These are phyloP conservation scores for Dendrocalamus latiflorus DNA, from an alignment of 202 grass and related monocot species.

Conservation along the genomic window DNA sequence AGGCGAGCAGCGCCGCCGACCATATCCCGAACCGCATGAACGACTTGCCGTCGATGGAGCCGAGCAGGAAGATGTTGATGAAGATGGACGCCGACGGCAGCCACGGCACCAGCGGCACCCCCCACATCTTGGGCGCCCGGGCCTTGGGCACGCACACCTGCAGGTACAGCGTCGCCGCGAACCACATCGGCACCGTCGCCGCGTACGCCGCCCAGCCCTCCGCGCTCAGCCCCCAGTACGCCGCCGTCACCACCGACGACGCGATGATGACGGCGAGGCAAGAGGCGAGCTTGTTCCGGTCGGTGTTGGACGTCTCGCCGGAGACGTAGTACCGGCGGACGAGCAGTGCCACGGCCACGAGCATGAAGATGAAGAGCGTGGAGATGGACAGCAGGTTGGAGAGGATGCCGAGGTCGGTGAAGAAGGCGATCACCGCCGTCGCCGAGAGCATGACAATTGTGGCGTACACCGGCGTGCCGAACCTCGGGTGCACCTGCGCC, in stretches of 20 bases:
- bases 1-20: conserved; percentile 46
- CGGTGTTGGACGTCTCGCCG: conserved; percentile 34
- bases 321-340: conserved; percentile 54
- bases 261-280: conserved; percentile 40
- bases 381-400: conserved; percentile 79
- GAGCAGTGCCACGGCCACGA: conserved; percentile 59
- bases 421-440: conserved; percentile 62
- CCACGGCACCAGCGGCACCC: conserved; percentile 77
- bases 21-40: conserved; percentile 58
- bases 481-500: conserved; percentile 32
- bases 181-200: conserved; percentile 41
- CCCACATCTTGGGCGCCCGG: conserved; percentile 55
- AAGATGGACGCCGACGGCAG: conserved; percentile 57
- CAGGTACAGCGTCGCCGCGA: conserved; percentile 38
- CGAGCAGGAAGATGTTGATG: conserved; percentile 72
- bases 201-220: conserved; percentile 49
- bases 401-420: conserved; percentile 62
- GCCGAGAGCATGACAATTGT: conserved; percentile 54
- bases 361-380: conserved; percentile 85
- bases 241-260: conserved; percentile 37
- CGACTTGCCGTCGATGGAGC: conserved; percentile 56
- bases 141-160: conserved; percentile 45
- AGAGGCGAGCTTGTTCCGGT: conserved; percentile 24
- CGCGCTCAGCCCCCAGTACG: conserved; percentile 33
- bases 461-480: conserved; percentile 60